Evolutionary conservation across 805 yeast species (phyloP).

Genomic region (Lachancea kluyveri): DNA sequence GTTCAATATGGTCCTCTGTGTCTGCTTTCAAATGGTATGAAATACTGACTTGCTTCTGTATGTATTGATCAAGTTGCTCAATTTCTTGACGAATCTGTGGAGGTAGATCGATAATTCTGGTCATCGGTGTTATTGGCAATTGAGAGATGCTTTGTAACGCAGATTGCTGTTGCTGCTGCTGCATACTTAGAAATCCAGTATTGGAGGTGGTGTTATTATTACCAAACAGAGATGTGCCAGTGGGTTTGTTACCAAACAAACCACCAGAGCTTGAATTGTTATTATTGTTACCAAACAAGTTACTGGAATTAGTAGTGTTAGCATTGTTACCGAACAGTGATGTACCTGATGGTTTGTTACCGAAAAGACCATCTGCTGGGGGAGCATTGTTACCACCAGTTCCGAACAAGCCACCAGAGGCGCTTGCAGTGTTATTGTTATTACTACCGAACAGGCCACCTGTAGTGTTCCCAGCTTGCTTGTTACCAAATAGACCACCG

Average conservation of each 20-base stretch:
- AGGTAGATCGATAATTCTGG: slow-evolving; percentile 69
- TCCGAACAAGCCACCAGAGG: slow-evolving; percentile 10
- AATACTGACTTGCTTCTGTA: slow-evolving; percentile 66
- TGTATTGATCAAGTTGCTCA: slow-evolving; percentile 64
- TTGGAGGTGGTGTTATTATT: slow-evolving; percentile 14
- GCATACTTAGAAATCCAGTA: slow-evolving; percentile 10
- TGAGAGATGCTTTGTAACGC: slow-evolving; percentile 40
- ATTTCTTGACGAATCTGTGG: slow-evolving; percentile 62
- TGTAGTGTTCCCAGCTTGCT: slow-evolving; percentile 5
- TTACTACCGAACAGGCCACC: slow-evolving; percentile 8
- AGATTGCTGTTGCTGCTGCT: slow-evolving; percentile 29
- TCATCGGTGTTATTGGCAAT: slow-evolving; percentile 58
- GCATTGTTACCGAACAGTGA: slow-evolving; percentile 23
- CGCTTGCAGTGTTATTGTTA: slow-evolving; percentile 10
- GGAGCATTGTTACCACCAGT: slow-evolving; percentile 9
- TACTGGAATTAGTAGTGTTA: slow-evolving; percentile 9
- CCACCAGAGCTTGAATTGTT: slow-evolving; percentile 24
- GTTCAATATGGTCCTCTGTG: slow-evolving; percentile 52
- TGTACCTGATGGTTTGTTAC: slow-evolving; percentile 21
- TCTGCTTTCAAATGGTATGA: slow-evolving; percentile 63
- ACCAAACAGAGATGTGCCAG: slow-evolving; percentile 33
- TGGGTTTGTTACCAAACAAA: slow-evolving; percentile 32
- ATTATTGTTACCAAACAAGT: slow-evolving; percentile 19
- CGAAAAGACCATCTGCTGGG: slow-evolving; percentile 34
- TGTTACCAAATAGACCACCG: slow-evolving; percentile 19